A percentile compares a stretch with the other conserved stretches of the same genome.
phyloP scores from a whole-genome alignment of 306 rosid genomes.

The Morella rubra region DNA sequence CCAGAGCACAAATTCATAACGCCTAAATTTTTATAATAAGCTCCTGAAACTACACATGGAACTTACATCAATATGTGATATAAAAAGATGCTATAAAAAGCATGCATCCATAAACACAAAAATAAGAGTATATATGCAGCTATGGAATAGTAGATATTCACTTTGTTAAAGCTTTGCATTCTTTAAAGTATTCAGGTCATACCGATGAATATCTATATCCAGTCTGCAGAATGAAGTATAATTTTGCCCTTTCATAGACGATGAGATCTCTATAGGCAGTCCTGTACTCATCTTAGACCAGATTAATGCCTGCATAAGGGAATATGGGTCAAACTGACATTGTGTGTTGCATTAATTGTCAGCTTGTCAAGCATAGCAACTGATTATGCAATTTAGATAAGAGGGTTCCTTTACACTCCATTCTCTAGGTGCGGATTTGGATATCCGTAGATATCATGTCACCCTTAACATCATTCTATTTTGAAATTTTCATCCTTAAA shows the following conservation, averaged over 20 bases:
- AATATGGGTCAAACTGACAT: slow-evolving; percentile 10
- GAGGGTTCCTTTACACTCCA: background rate
- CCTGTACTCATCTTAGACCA: slow-evolving; percentile 99
- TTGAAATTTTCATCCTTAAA: background rate
- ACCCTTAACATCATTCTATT: background rate
- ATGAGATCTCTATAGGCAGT: slow-evolving; percentile 87
- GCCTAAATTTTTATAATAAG: background rate
- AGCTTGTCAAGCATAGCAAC: slow-evolving; percentile 12
- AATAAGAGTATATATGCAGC: background rate
- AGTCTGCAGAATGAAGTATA: slow-evolving; percentile 80
- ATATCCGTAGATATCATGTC: background rate
- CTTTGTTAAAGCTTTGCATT: background rate
- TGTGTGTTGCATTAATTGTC: slow-evolving; percentile 7
- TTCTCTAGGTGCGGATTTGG: background rate
- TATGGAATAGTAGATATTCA: background rate
- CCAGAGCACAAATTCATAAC: background rate
- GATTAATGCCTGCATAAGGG: slow-evolving; percentile 72
- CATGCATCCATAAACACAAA: background rate
- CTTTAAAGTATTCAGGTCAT: slow-evolving; percentile 25
- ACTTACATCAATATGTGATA: background rate
- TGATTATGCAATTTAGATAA: slow-evolving; percentile 5
- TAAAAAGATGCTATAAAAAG: too few relatives aligned
- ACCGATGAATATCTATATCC: slow-evolving; percentile 93
- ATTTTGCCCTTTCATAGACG: slow-evolving; percentile 81
- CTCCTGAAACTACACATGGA: background rate